Evolutionary conservation across 768 basidiomycete species (phyloP).

Genomic region (Rhodotorula paludigena): DNA sequence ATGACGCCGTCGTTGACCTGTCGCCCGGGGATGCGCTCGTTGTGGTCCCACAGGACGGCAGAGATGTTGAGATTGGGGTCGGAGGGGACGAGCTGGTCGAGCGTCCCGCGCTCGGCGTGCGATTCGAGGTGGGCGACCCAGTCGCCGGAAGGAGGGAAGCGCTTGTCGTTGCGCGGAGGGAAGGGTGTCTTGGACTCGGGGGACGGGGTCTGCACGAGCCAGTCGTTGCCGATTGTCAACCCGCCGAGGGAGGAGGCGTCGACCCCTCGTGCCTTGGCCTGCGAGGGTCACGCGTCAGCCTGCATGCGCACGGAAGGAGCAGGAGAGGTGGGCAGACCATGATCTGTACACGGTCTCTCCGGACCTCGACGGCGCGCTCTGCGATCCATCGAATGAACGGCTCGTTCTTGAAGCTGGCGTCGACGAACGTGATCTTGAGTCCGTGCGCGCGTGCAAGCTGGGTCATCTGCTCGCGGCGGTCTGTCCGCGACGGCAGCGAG

Average conservation of each 20-base stretch:
- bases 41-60: slow-evolving; percentile 33
- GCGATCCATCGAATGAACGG: slow-evolving; percentile 42
- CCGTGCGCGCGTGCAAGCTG: slow-evolving; percentile 40
- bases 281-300: no score
- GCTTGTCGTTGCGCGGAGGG: slow-evolving; percentile 4
- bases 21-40: slow-evolving; percentile 33
- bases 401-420: slow-evolving; percentile 38
- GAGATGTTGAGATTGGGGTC: slow-evolving; percentile 31
- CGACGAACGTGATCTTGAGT: slow-evolving; percentile 41
- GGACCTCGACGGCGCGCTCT: slow-evolving; percentile 39
- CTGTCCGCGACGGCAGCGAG: slow-evolving; percentile 38
- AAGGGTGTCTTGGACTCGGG: slow-evolving; percentile 8
- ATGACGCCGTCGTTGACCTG: slow-evolving; percentile 43
- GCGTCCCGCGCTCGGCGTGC: slow-evolving; percentile 12
- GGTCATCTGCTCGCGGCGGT: slow-evolving; percentile 39
- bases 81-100: slow-evolving; percentile 20
- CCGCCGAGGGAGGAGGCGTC: slow-evolving; percentile 22
- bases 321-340: no score
- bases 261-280: slow-evolving; percentile 5
- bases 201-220: slow-evolving; percentile 27
- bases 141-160: slow-evolving; percentile 8
- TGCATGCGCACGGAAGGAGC: no score
- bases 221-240: slow-evolving; percentile 33
- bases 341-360: no score
- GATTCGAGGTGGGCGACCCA: slow-evolving; percentile 42